Evolutionary conservation across 2,329 filamentous ascomycete genomes (phyloP).

Genomic region (Pleurostoma richardsiae): DNA sequence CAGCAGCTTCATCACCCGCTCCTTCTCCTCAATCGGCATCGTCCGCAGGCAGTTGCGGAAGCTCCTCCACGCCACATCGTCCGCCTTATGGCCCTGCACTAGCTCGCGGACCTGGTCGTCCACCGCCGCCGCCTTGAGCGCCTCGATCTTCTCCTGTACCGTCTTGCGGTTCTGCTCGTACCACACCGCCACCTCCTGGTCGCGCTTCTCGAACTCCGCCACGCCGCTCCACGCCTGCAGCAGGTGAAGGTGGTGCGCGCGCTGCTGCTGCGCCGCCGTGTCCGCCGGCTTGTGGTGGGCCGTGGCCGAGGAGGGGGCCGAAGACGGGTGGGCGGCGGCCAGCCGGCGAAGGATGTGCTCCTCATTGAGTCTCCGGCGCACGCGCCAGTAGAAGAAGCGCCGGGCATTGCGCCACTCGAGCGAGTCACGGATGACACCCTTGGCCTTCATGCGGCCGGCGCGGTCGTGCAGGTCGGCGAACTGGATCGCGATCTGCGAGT

Average conservation of each 20-base stretch:
- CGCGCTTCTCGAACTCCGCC: conserved; percentile 69
- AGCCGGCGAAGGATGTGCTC: conserved; percentile 96
- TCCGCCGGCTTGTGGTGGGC: conserved; percentile 25
- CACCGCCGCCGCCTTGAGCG: conserved; percentile 65
- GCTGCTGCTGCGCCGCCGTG: conserved; percentile 44
- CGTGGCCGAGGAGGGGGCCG: conserved; percentile 20
- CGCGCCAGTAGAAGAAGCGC: conserved; percentile 99
- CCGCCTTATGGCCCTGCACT: conserved; percentile 41
- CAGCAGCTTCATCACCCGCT: conserved; percentile 45
- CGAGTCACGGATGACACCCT: conserved; percentile 81
- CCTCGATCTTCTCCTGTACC: conserved; percentile 79
- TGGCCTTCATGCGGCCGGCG: conserved; percentile 95
- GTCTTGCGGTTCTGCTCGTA: conserved; percentile 90
- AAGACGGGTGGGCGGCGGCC: conserved; percentile 31
- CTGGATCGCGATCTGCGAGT: conserved; percentile 91
- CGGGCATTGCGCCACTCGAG: conserved; percentile 85
- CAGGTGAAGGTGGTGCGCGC: conserved; percentile 64
- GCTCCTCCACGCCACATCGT: conserved; percentile 64
- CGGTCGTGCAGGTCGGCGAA: conserved; percentile 97
- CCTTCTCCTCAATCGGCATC: conserved; percentile 64
- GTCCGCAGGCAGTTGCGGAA: conserved; percentile 64
- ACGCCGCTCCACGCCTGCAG: conserved; percentile 82
- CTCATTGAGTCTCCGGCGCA: conserved; percentile 93
- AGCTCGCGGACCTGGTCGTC: conserved; percentile 15
- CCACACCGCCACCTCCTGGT: conserved; percentile 84